Evolutionary conservation across 2,329 filamentous ascomycete species (phyloP), one percentile per base, ranked within the genome.

Genomic region (Alternaria solani): DNA sequence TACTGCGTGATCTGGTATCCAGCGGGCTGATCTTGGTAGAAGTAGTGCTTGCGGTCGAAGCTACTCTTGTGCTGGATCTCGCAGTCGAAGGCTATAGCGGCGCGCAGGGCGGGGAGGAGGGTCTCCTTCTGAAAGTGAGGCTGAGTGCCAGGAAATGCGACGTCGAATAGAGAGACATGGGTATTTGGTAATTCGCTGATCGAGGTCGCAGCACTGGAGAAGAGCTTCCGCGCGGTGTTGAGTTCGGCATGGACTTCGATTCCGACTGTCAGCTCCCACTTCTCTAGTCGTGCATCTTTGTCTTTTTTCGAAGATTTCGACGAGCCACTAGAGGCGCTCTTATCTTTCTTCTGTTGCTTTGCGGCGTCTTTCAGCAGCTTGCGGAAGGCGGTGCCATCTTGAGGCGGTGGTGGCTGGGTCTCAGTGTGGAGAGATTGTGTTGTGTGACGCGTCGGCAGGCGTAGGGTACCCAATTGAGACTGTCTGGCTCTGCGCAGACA

Each of bases 1-100:
- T 94, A 98, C 75, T 99, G 95, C 2, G 95, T 99, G 64, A 99
- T 96, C 78, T 99, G 95, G 78, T 99, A 99, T 0, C 95, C 95
- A 0, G 92, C 87, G 0, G 95, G 95, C 79, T 99, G 95, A 78
- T 99, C 95, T 87, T 95, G 96, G 83, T 97, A 97, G 79, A 99
- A 98, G 80, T 99, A 99, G 79, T 99, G 95, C 78, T 99, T 99
- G 65, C 95, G 86, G 79, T 99, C 95, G 80, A 97, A 99, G 55
- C 87, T 88, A 78, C 93, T 97, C 68, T 87, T 85, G 1, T 80
- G 83, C 74, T 96, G 91, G 53, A 98, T 86, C 1, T 88, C 81
- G 78, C 95, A 98, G 59, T 90, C 87, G 44, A 99, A 83, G 0
- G 93, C 92, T 51, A 97, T 81, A 0, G 95, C 94, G 18, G 94